Evolutionary conservation across 441 rosid species (phyloP).

Genomic region (Dalechampia spathulata): DNA sequence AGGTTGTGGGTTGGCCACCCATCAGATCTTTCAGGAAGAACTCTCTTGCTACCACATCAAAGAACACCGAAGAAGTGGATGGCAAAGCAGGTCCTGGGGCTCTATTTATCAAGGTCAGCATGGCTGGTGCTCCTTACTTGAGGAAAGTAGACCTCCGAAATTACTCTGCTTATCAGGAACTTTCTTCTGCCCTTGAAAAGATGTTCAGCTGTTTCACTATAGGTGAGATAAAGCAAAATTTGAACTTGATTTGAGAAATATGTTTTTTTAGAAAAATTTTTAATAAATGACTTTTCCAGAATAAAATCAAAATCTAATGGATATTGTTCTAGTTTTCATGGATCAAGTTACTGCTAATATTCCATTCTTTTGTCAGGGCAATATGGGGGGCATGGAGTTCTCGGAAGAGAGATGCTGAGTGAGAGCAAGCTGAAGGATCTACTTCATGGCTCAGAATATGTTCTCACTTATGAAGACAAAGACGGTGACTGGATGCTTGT

Average conservation of each 20-base stretch:
- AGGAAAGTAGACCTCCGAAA: constrained; percentile 67
- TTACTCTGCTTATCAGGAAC: constrained; percentile 47
- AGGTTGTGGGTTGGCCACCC: constrained; percentile 83
- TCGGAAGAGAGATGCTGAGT: constrained; percentile 41
- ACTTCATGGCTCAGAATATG: constrained; percentile 70
- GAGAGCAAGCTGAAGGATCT: constrained; percentile 67
- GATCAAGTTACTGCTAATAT: constrained; percentile 15
- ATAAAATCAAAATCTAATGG: neutral
- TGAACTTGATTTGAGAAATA: constrained; percentile 2
- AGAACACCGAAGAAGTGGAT: constrained; percentile 62
- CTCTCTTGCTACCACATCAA: constrained; percentile 49
- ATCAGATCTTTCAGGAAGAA: constrained; percentile 59
- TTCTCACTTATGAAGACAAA: constrained; percentile 64
- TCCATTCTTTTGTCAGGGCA: constrained; percentile 45
- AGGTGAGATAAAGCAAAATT: constrained; percentile 28
- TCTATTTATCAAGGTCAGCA: constrained; percentile 66
- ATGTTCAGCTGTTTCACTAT: constrained; percentile 74
- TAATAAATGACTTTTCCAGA: neutral
- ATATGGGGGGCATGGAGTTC: constrained; percentile 46
- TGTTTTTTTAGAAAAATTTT: neutral
- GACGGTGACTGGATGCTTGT: constrained; percentile 86
- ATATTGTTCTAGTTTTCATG: constrained; percentile 8
- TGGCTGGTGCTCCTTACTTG: constrained; percentile 78
- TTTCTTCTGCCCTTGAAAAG: constrained; percentile 70
- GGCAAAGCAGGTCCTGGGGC: constrained; percentile 50